These are phyloP conservation scores for Plasmodium berghei DNA, from an alignment of 169 alveolate genomes.

Conservation along the genomic window DNA sequence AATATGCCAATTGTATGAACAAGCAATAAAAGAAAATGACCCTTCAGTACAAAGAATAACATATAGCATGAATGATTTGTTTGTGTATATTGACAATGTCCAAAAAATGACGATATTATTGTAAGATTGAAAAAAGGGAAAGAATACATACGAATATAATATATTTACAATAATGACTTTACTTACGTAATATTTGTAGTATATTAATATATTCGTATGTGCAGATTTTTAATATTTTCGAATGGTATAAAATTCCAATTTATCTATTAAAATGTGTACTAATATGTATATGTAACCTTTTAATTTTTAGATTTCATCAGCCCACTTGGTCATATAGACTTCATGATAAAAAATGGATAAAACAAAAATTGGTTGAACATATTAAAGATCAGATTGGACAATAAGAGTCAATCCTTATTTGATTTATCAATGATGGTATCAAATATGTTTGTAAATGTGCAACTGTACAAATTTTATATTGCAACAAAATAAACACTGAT, in stretches of 20 bases:
- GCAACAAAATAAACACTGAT: not conserved
- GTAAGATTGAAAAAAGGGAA: constrained; percentile 31
- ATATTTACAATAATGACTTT: not conserved
- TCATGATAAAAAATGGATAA: constrained; percentile 75
- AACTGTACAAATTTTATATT: no score
- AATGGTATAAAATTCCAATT: not conserved
- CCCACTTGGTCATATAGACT: constrained; percentile 69
- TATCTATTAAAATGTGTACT: not conserved
- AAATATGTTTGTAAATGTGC: no score
- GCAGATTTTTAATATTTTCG: not conserved
- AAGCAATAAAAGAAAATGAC: constrained; percentile 76
- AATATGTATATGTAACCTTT: constrained; percentile 10
- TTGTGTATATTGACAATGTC: constrained; percentile 68
- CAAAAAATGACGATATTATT: constrained; percentile 62
- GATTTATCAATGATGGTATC: no score
- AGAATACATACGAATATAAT: not conserved
- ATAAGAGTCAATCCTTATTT: not conserved
- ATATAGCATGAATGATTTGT: constrained; percentile 72
- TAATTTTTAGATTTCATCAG: constrained; percentile 53
- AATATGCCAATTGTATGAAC: constrained; percentile 76
- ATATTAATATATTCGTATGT: constrained; percentile 13
- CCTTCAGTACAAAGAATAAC: constrained; percentile 76
- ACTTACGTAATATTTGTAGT: no score
- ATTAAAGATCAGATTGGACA: constrained; percentile 74
- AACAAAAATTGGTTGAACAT: constrained; percentile 75